Percentiles rank a stretch among this genome's conserved stretches.
phyloP scores from a whole-genome alignment of 805 yeast genomes.

The Zygoascus flipseniorum region DNA sequence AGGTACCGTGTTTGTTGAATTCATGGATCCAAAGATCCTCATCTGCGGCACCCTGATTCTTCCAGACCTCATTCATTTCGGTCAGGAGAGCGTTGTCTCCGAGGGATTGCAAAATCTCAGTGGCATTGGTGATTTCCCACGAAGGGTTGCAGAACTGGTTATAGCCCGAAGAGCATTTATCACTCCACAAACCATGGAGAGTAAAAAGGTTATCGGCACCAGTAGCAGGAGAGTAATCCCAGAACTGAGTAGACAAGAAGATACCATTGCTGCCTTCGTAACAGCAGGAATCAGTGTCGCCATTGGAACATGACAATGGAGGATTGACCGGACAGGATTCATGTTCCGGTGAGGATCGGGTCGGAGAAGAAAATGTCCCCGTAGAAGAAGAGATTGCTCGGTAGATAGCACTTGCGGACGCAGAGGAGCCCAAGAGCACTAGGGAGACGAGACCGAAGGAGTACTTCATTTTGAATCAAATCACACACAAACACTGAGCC shows the following conservation, averaged over 20 bases:
- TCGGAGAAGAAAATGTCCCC: constrained; percentile 11
- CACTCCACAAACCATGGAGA: constrained; percentile 85
- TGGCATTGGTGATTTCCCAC: constrained; percentile 45
- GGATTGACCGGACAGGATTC: constrained; percentile 25
- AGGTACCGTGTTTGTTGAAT: constrained; percentile 90
- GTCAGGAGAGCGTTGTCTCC: constrained; percentile 42
- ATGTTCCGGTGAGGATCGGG: constrained; percentile 17
- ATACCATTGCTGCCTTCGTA: constrained; percentile 83
- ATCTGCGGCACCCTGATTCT: constrained; percentile 60
- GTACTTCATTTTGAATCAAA: neutral
- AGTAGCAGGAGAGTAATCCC: constrained; percentile 75
- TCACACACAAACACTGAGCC: no score
- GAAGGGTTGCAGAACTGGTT: constrained; percentile 67
- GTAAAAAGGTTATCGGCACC: constrained; percentile 71
- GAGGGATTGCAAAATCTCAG: constrained; percentile 34
- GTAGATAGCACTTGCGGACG: neutral
- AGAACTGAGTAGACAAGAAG: constrained; percentile 77
- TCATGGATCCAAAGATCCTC: constrained; percentile 80
- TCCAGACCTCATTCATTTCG: constrained; percentile 60
- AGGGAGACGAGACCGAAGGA: neutral
- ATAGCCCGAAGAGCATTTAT: constrained; percentile 74
- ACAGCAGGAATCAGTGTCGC: constrained; percentile 55
- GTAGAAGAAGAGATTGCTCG: constrained; percentile 2
- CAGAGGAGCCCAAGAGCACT: neutral
- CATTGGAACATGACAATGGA: constrained; percentile 27